Evolutionary conservation across 495 filamentous ascomycete species (phyloP), one percentile per base, ranked within the genome.

Genomic region (Jackrogersella multiformis): DNA sequence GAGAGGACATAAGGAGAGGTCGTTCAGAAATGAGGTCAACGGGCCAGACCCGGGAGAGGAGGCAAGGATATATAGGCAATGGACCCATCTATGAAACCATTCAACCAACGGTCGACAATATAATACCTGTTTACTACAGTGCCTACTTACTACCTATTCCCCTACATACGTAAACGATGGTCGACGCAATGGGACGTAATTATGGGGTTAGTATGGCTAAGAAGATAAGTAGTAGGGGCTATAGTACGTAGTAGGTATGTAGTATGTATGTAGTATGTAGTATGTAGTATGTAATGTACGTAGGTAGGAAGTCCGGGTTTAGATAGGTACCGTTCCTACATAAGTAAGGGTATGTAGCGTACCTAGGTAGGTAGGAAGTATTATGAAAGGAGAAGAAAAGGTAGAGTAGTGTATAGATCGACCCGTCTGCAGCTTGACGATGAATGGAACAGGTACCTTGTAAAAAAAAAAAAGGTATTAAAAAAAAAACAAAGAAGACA

Each of bases 41-140:
- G 70, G 73, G 69, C 79, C 76, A 80, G 79, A 76, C 75, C 75
- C 71, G 69, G 69, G 77, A 75, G 74, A 74, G 74, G 74, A 69
- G 66, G 73, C 73, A 73, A 72, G 74, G 77, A 77, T 81, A 80
- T 80, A 80, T 80, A 80, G 77, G 66, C 76, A 73, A 66, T 70
- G 66, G 71, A 65, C 55, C 68, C 63, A 73, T 74, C n/a, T n/a
- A 76, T 65, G 62, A 73, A 64, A 64, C 64, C 70, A 73, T 74
- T 62, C 44, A 70, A 56, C 39, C 66, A 72, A 66, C 59, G 63
- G 64, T 67, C 64, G 64, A 72, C 61, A 61, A 65, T 68, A 69
- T 56, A 54, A 46, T 68, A 70, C 20, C 56, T 48, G 39, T 61
- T 48, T 65, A 68, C 61, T 51, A 51, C 46, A 15, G 55, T 61